These are phyloP conservation scores for Tricholoma saponaceum DNA, from an alignment of 768 basidiomycete genomes.

Conservation along the genomic window DNA sequence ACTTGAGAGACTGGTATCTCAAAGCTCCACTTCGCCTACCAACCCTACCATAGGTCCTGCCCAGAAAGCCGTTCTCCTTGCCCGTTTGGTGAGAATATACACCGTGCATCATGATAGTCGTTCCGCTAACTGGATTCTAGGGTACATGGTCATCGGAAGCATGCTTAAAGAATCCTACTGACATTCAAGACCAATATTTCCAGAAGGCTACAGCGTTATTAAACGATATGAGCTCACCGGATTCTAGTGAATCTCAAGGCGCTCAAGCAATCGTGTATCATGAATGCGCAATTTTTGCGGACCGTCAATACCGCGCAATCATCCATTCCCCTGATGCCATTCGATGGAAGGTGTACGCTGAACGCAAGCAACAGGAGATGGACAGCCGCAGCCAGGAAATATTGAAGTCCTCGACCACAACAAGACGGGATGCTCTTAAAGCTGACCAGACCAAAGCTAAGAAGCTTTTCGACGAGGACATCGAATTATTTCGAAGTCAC, in stretches of 20 bases:
- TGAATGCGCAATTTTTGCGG: slow-evolving; percentile 86
- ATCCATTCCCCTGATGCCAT: slow-evolving; percentile 65
- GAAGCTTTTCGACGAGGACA: slow-evolving; percentile 40
- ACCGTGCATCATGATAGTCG: neutral
- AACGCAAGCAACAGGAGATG: slow-evolving; percentile 73
- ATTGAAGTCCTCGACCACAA: slow-evolving; percentile 9
- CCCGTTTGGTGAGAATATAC: slow-evolving; percentile 55
- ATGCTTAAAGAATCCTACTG: slow-evolving; percentile 70
- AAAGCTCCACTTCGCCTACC: slow-evolving; percentile 15
- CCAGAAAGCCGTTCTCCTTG: slow-evolving; percentile 43
- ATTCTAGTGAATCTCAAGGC: slow-evolving; percentile 13
- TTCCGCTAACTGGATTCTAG: slow-evolving; percentile 32
- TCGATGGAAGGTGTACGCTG: slow-evolving; percentile 65
- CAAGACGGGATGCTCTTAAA: slow-evolving; percentile 12
- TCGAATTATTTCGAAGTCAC: slow-evolving; percentile 51
- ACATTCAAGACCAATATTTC: slow-evolving; percentile 72
- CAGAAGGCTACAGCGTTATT: slow-evolving; percentile 45
- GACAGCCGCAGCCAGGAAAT: slow-evolving; percentile 40
- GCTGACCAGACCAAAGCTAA: slow-evolving; percentile 26
- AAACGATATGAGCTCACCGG: slow-evolving; percentile 15
- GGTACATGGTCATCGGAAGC: slow-evolving; percentile 91
- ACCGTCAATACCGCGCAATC: slow-evolving; percentile 76
- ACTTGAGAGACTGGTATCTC: slow-evolving; percentile 38
- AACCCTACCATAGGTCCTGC: slow-evolving; percentile 7
- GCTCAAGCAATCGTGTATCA: slow-evolving; percentile 61